phyloP scores from a whole-genome alignment of 106 monocot genomes.

The Phalaenopsis equestris region DNA sequence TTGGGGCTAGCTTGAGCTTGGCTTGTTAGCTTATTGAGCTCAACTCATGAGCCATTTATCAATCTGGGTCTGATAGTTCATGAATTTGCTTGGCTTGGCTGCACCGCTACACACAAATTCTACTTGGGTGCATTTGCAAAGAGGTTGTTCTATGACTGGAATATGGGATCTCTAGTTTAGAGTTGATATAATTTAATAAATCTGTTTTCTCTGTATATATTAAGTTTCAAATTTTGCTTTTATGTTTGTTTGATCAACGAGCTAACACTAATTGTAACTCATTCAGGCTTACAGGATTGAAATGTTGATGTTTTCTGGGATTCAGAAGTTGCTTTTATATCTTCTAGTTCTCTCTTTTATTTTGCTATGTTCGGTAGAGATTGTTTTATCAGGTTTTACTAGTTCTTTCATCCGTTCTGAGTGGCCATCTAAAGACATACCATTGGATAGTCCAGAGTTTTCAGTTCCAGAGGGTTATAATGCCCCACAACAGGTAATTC shows the following conservation, averaged over 20 bases:
- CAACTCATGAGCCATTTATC: too few species aligned
- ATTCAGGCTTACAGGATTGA: not conserved
- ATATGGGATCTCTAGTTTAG: too few species aligned
- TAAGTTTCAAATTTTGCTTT: not conserved
- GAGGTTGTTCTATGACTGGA: too few species aligned
- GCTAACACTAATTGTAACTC: not conserved
- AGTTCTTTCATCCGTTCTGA: slow-evolving; percentile 72
- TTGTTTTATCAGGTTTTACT: slow-evolving; percentile 44
- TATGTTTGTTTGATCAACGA: not conserved
- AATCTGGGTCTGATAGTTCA: too few species aligned
- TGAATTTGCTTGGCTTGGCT: too few species aligned
- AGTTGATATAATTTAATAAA: too few species aligned
- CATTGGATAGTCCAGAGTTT: slow-evolving; percentile 74
- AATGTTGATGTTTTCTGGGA: slow-evolving; percentile 10
- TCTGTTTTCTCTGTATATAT: too few species aligned
- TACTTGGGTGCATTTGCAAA: too few species aligned
- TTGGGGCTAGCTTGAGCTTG: too few species aligned
- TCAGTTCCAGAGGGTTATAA: slow-evolving; percentile 70
- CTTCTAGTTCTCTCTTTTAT: slow-evolving; percentile 25
- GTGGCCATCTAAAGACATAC: slow-evolving; percentile 85
- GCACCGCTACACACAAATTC: too few species aligned
- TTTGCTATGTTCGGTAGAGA: slow-evolving; percentile 29
- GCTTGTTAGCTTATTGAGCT: too few species aligned
- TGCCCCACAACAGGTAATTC: slow-evolving; percentile 78
- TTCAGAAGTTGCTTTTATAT: slow-evolving; percentile 2